phyloP scores from a whole-genome alignment of 2,329 filamentous ascomycete species.

The Pseudonectria buxi region DNA sequence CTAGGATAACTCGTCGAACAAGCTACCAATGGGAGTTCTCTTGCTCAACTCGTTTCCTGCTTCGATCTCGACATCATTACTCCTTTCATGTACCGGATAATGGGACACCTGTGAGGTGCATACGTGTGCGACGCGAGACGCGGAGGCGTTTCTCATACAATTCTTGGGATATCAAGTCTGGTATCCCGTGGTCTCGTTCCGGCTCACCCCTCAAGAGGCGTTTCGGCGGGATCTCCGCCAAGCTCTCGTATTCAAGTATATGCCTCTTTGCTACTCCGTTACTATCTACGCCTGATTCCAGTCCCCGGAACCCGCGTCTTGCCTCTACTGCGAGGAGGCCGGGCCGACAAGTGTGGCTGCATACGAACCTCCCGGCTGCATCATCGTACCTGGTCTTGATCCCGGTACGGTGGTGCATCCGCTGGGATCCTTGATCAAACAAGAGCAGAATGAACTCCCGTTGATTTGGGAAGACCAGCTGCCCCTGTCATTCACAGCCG shows the following conservation, averaged over 20 bases:
- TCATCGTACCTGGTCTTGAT: constrained; percentile 14
- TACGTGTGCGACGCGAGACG: too few relatives aligned
- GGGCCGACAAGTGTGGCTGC: constrained; percentile 10
- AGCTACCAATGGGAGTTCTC: too few relatives aligned
- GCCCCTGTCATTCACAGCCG: constrained; percentile 6
- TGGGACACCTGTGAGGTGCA: too few relatives aligned
- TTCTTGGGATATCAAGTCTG: constrained; percentile 1
- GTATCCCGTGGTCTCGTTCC: constrained; percentile 8
- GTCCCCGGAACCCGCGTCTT: constrained; percentile 4
- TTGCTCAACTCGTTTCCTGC: too few relatives aligned
- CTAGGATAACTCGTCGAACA: too few relatives aligned
- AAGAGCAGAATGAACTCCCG: constrained; percentile 8
- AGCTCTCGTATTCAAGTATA: neutral
- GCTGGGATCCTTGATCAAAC: constrained; percentile 13
- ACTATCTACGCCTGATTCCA: neutral
- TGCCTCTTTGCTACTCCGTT: neutral
- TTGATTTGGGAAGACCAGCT: constrained; percentile 10
- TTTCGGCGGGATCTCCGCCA: neutral
- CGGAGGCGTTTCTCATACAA: too few relatives aligned
- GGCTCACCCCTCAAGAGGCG: neutral
- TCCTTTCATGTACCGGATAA: neutral
- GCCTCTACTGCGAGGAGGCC: constrained; percentile 7
- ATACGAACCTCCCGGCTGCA: constrained; percentile 9
- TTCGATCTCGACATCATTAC: neutral
- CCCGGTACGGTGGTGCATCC: constrained; percentile 20